Base-by-base conservation (phyloP, 2,329 filamentous ascomycete genomes). In the Fusarium sp. region DNA sequence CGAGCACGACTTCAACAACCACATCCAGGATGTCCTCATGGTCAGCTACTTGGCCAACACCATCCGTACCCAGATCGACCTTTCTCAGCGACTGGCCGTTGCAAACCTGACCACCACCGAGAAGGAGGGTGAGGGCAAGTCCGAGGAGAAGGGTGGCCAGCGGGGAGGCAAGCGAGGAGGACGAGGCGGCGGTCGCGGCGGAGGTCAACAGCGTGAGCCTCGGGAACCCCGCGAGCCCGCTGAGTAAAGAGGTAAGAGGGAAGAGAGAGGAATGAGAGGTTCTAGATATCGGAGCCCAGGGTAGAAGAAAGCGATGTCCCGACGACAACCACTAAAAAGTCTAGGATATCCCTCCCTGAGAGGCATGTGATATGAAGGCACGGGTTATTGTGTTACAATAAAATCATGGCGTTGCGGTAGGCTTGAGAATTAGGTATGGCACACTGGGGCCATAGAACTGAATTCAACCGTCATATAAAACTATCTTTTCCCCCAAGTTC, bases 1-100 rank as follows among this genome's bases (percentile, higher is more conserved):
- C 81, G 96, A 99, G 89, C 90, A 93, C 82, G 95, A 98, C 88
- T 99, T 99, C 91, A 99, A 99, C 91, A 98, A 97, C 88, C 96
- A 99, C 87, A 95, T 99, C 84, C 96, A 99, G 87, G 96, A 99
- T 84, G 95, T 99, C 71, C 92, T 99, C 76, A 95, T 98, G 84
- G 95, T 99, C 79, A 97, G 95, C 77, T 99, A 99, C 88, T 90
- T 99, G 75, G 95, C 96, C 83, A 99, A 98, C 89, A 98, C 95
- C 76, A 98, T 98, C 86, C 94, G 96, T 84, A 98, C 96, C 78
- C 96, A 99, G 88, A 98, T 99, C 87, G 96, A 98, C 81, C 91
- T 99, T 69, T 97, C 95, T 75, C 97, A 98, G 89, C 91, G 96
- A 74, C 88, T 99, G 80, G 96, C 96, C 63, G 96, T 92, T n/a